Evolutionary conservation across 768 basidiomycete genomes (phyloP), one percentile per base, ranked within the genome.

Genomic region (Kwoniella shandongensis): DNA sequence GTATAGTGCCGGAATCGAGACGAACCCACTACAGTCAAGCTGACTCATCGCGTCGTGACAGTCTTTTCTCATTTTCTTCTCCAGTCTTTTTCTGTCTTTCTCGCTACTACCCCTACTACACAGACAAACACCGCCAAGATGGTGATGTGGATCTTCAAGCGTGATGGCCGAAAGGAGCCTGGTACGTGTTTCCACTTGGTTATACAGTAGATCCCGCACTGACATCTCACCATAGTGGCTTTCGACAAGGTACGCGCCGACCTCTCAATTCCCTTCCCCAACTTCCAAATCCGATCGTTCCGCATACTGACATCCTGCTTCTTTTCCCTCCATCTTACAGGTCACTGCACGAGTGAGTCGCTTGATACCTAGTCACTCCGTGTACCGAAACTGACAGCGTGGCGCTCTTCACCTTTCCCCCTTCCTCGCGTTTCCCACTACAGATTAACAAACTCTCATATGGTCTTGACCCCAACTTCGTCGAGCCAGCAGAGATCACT

Each of bases 381-480:
- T 17, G 6, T 22, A 13, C 13, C 20, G 27, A 13, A 26, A 20
- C 11, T 20, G 8, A 10, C 8, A 44, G 11, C 8, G 20, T 20
- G 10, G 20, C 20, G 42, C 42, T 44, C 11, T 11, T 22, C 11
- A 38, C 36, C 10, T 38, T n/a, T n/a, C 36, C 47, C 23, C 38
- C 36, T 23, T 23, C 54, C 15, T 52, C 54, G 39, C n/a, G n/a
- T n/a, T n/a, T n/a, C n/a, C n/a, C n/a, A n/a, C n/a, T 32, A 13
- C 44, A 61, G 53, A 77, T 79, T 62, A 73, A 76, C 62, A 79
- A 80, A 79, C 84, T 99, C 17, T 96, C 91, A 71, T 98, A 98
- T 76, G 96, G 96, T 58, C 85, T 99, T 20, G 93, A 99, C 76
- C 80, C 83, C 54, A 87, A 93, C 70, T 88, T 91, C 62, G 86